Percentiles rank a stretch among this genome's conserved stretches.
Conservation (phyloP, 1,139 yeast species). For the Scheffersomyces quercinus region DNA sequence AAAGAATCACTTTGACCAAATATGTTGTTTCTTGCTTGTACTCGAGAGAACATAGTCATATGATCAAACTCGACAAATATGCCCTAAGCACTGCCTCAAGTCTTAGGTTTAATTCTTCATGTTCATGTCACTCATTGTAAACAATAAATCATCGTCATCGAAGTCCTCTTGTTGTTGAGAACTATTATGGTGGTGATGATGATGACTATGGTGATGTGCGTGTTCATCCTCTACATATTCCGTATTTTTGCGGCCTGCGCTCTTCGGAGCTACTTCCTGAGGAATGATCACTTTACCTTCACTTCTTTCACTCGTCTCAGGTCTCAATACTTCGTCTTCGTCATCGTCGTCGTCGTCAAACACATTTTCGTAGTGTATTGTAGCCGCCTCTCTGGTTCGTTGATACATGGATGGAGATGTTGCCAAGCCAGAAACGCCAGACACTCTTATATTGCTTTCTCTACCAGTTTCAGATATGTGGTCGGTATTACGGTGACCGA, state of each 20-base stretch:
- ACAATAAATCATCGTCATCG: slow-evolving; percentile 79
- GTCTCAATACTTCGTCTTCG: slow-evolving; percentile 18
- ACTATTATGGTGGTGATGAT: slow-evolving; percentile 1
- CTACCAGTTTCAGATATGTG: neutral
- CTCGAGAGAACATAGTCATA: too few relatives aligned
- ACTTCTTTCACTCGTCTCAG: neutral
- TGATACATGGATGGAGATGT: slow-evolving; percentile 39
- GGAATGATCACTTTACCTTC: neutral
- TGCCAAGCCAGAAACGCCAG: slow-evolving; percentile 32
- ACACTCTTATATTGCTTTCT: neutral
- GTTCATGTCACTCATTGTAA: slow-evolving; percentile 91
- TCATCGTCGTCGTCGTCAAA: slow-evolving; percentile 57
- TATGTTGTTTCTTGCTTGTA: too few relatives aligned
- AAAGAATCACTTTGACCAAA: too few relatives aligned
- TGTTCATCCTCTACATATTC: slow-evolving; percentile 11
- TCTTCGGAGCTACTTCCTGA: neutral
- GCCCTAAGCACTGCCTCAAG: slow-evolving; percentile 2
- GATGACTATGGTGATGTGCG: neutral
- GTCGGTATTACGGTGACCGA: slow-evolving; percentile 2
- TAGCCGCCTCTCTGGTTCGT: slow-evolving; percentile 17
- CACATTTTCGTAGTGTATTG: slow-evolving; percentile 47
- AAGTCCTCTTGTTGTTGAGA: slow-evolving; percentile 33
- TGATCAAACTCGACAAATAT: neutral
- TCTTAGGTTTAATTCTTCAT: slow-evolving; percentile 20
- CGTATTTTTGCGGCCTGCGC: neutral